These are phyloP conservation scores for Epichloe aotearoae DNA, from an alignment of 2,329 filamentous ascomycete genomes.

Conservation along the genomic window DNA sequence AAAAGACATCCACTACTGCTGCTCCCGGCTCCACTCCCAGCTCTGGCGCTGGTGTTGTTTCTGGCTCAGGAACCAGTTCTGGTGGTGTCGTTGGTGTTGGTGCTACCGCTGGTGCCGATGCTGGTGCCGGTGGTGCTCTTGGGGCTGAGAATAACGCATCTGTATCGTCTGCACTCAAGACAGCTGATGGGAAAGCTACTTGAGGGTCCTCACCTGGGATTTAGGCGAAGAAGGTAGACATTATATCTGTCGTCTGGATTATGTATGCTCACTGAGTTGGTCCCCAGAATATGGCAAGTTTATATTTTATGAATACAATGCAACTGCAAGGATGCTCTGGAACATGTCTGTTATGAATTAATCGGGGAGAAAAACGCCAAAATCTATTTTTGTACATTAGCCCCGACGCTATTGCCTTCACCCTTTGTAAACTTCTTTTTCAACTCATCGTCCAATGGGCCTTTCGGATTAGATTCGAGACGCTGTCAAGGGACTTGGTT, in stretches of 20 bases:
- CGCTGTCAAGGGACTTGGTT: conserved; percentile 19
- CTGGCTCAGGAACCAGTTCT: neutral
- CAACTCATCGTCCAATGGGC: conserved; percentile 46
- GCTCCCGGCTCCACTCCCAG: conserved; percentile 6
- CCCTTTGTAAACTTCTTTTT: conserved; percentile 48
- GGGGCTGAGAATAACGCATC: conserved; percentile 5
- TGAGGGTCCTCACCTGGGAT: neutral
- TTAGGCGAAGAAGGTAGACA: neutral
- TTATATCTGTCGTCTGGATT: neutral
- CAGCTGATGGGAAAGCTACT: conserved; percentile 14
- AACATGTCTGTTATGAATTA: too few species aligned
- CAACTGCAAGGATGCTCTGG: neutral
- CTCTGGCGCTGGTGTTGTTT: neutral
- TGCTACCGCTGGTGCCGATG: neutral
- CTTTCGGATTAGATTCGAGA: conserved; percentile 53
- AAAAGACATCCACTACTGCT: conserved; percentile 9
- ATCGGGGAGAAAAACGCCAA: too few species aligned
- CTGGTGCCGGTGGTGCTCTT: conserved; percentile 2
- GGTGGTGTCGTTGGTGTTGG: neutral
- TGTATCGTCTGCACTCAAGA: conserved; percentile 11
- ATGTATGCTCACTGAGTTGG: neutral
- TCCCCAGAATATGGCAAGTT: too few species aligned
- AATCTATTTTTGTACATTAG: conserved; percentile 2
- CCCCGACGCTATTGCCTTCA: conserved; percentile 6
- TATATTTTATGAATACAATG: neutral